Evolutionary conservation across 768 basidiomycete genomes (phyloP), one percentile per base, ranked within the genome.

Genomic region (Termitomyces heimii): DNA sequence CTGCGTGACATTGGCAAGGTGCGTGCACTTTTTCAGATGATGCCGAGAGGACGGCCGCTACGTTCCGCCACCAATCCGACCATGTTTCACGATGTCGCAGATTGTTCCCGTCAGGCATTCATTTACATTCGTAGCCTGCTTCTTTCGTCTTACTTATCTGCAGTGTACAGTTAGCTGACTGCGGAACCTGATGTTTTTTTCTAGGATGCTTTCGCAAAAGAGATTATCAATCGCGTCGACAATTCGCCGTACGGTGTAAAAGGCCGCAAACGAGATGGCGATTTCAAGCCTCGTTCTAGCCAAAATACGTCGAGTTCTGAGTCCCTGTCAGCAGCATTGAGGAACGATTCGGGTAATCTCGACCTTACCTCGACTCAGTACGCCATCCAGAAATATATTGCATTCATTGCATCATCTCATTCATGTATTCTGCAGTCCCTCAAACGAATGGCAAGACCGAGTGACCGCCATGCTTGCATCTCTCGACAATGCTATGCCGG

Each of bases 211-310:
- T 76, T 94, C 3, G 91, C 93, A 2, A 81, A 78, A 55, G 90
- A 92, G 63, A 92, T 95, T 58, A 81, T 92, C 55, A 79, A 77
- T 53, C 86, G 90, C 29, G 90, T 94, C n/a, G 88, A 92, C 68
- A 79, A 81, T 62, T 87, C 88, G 12, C 78, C 86, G 0, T 93
- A 92, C 67, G 92, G 92, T 32, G 80, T 82, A 64, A 84, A 82
- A 65, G 88, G 88, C 32, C 82, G 88, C 39, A 83, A 79, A 60
- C 73, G 72, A 13, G 75, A 74, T 37, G 70, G 70, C n/a, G 70
- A 61, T 22, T 48, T 55, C 50, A 66, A 66, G 56, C 59, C 62
- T 62, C 63, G 60, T 56, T 52, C 60, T 34, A 60, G 43, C 40
- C 62, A 65, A 28, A 55, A 59, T 43, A 61, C 62, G 13, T 65